Base-by-base conservation (phyloP, 2,329 filamentous ascomycete species). In the Phoma sp. region DNA sequence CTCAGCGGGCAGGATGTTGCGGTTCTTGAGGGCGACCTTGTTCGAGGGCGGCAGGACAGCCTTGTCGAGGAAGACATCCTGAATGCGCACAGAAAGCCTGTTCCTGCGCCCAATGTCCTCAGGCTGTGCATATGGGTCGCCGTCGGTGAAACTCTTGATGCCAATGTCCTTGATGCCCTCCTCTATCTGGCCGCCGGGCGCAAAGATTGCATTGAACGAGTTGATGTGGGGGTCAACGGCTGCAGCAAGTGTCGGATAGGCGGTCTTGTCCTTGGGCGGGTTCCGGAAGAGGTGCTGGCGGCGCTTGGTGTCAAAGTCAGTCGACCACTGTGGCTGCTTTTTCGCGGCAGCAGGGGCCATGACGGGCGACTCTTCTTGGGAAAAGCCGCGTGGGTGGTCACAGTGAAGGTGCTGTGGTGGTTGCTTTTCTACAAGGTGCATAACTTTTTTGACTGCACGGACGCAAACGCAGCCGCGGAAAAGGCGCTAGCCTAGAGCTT, bases 181-280 rank as follows among this genome's bases (percentile, higher is more conserved):
- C 44, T 89, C 85, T 49, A 99, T 75, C 47, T 89, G 80, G 48
- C 90, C 91, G 76, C 88, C 84, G 54, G 84, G 81, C 29, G 87
- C 85, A 73, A 97, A 96, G 43, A 98, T 83, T 47, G 88, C 88
- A 80, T 99, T 96, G 85, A 97, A 99, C 6, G 95, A 95, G 70
- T 97, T 88, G 67, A 98, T 89, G 76, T 99, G 95, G 44, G 95
- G 95, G 63, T 90, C 84, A 56, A 98, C 88, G n/a, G 94, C 91
- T 58, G 85, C 85, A 68, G 93, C 89, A 43, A 99, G 85, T 21
- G 90, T 85, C 13, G 95, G 95, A 72, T 96, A 98, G 55, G 94
- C 92, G 9, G 90, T 90, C 65, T 86, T 89, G 73, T 98, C 93
- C 70, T 85, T 89, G 0, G 95, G 94, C 17, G 95, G 94, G 64